These are phyloP conservation scores for Acanthamoeba castellanii DNA, from an alignment of 208 protist genomes.

Conservation along the genomic window DNA sequence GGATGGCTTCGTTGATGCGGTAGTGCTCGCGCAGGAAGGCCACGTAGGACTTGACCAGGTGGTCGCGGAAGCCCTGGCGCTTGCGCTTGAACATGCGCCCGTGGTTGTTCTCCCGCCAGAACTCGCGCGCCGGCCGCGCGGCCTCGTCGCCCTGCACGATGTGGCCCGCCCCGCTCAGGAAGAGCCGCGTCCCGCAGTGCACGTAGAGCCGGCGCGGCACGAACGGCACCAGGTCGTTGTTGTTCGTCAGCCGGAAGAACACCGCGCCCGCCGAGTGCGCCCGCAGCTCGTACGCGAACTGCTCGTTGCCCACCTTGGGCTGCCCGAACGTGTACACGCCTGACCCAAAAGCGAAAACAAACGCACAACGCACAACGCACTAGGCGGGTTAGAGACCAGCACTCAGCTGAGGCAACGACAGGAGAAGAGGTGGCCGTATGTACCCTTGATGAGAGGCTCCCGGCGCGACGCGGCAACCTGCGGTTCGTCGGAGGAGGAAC, in stretches of 20 bases:
- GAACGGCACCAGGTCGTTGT: slow-evolving; percentile 59
- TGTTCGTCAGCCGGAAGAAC: slow-evolving; percentile 71
- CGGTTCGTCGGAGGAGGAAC: too few relatives aligned
- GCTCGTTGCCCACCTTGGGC: slow-evolving; percentile 61
- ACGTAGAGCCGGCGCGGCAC: not conserved
- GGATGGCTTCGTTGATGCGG: not conserved
- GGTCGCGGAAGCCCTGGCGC: not conserved
- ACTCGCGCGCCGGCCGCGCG: not conserved
- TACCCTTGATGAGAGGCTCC: not conserved
- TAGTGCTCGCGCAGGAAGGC: not conserved
- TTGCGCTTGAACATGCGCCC: not conserved
- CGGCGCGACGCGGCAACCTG: too few relatives aligned
- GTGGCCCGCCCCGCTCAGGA: not conserved
- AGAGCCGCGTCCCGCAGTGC: not conserved
- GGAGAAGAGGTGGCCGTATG: too few relatives aligned
- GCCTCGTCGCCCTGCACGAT: slow-evolving; percentile 41
- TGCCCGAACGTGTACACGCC: slow-evolving; percentile 73
- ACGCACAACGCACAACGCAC: too few relatives aligned
- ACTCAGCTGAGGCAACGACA: too few relatives aligned
- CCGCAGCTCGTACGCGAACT: slow-evolving; percentile 40
- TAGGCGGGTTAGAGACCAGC: too few relatives aligned
- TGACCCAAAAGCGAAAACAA: not conserved
- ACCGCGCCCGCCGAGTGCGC: not conserved
- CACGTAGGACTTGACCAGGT: slow-evolving; percentile 36
- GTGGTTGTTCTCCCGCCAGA: not conserved